Evolutionary conservation across 306 rosid species (phyloP).

Genomic region (Prunus fruticosa): DNA sequence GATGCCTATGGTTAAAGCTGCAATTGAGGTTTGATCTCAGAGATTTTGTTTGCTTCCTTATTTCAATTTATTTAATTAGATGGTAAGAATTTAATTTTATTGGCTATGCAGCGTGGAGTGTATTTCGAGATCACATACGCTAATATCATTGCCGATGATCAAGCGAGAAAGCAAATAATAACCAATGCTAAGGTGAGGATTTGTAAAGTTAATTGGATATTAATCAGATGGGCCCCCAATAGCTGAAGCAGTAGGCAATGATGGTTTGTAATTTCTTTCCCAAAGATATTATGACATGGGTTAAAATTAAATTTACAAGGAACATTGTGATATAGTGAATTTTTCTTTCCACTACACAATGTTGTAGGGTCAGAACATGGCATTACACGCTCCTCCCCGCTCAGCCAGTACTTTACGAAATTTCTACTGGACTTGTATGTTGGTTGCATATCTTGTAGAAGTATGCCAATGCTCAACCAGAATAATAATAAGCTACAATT

Average conservation of each 20-base stretch:
- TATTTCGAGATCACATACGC: constrained; percentile 72
- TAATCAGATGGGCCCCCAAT: too few species aligned
- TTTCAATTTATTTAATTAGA: background rate
- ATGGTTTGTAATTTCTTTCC: background rate
- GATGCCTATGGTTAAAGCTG: constrained; percentile 63
- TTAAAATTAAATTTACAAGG: background rate
- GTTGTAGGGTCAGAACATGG: background rate
- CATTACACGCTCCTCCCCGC: background rate
- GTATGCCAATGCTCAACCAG: background rate
- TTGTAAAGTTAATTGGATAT: background rate
- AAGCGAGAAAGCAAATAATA: constrained; percentile 64
- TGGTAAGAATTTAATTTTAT: constrained; percentile 6
- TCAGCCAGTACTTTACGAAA: too few species aligned
- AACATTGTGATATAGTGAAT: background rate
- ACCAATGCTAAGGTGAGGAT: constrained; percentile 65
- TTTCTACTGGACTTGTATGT: background rate
- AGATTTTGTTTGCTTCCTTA: background rate
- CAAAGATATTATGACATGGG: background rate
- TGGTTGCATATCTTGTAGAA: background rate
- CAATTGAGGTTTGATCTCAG: constrained; percentile 45
- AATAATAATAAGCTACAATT: background rate
- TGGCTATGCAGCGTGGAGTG: constrained; percentile 64
- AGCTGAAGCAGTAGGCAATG: background rate
- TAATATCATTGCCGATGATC: constrained; percentile 46
- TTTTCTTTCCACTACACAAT: background rate